Evolutionary conservation across 306 rosid species (phyloP).

Genomic region (Prosopis cineraria): DNA sequence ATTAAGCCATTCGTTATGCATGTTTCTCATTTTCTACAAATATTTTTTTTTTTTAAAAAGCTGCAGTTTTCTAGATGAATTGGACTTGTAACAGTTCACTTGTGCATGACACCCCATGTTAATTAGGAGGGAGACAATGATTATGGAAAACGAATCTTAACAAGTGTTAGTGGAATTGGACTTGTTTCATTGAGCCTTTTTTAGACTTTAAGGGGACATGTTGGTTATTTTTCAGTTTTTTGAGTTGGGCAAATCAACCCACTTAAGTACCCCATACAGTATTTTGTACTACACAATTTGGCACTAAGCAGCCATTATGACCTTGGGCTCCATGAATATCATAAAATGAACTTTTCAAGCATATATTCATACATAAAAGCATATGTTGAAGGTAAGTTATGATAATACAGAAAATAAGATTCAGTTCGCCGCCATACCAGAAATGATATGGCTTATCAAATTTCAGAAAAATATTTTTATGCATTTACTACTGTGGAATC

Average conservation of each 20-base stretch:
- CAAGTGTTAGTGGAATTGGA: background rate
- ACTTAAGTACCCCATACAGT: background rate
- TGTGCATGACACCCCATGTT: background rate
- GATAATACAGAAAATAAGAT: background rate
- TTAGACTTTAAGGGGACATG: background rate
- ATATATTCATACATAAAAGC: background rate
- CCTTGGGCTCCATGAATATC: background rate
- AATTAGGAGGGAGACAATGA: too few relatives aligned
- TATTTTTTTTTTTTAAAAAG: background rate
- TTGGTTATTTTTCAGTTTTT: background rate
- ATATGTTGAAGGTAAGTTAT: background rate
- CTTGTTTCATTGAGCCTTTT: background rate
- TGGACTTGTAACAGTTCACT: constrained; percentile 3
- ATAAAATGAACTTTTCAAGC: background rate
- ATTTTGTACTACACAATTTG: background rate
- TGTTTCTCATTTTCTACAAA: constrained; percentile 3
- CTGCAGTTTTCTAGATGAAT: constrained; percentile 5
- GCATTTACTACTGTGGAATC: background rate
- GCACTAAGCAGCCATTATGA: background rate
- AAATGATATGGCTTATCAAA: background rate
- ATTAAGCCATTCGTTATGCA: constrained; percentile 12
- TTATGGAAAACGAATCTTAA: too few relatives aligned
- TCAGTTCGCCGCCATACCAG: background rate
- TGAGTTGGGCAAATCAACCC: background rate
- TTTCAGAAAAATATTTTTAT: background rate